phyloP scores from a whole-genome alignment of 2,329 filamentous ascomycete genomes.

The Nemania abortiva region DNA sequence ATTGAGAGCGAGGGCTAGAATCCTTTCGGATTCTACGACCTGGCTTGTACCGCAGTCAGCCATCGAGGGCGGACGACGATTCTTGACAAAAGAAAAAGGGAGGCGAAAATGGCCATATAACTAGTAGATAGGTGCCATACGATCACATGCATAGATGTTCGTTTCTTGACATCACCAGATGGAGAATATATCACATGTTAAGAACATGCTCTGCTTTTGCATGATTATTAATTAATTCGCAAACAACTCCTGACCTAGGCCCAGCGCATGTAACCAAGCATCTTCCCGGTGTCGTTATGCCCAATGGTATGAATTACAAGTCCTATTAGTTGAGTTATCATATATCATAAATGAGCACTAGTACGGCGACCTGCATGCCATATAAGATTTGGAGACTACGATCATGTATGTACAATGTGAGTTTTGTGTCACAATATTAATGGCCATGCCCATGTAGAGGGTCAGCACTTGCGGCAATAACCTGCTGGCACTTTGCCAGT shows the following conservation, averaged over 20 bases:
- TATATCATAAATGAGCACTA: constrained; percentile 11
- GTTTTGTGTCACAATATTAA: constrained; percentile 30
- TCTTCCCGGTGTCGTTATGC: not conserved
- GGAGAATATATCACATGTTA: not conserved
- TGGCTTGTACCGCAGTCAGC: not conserved
- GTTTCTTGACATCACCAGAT: not conserved
- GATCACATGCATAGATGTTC: constrained; percentile 1
- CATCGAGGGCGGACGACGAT: not conserved
- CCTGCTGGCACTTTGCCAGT: constrained; percentile 78
- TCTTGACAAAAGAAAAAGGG: constrained; percentile 6
- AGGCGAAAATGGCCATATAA: not conserved
- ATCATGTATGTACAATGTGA: constrained; percentile 21
- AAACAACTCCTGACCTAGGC: not conserved
- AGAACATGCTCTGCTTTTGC: not conserved
- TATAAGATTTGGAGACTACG: constrained; percentile 9
- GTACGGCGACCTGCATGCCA: constrained; percentile 12
- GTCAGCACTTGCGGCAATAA: constrained; percentile 51
- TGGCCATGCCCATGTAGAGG: constrained; percentile 49
- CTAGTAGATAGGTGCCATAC: not conserved
- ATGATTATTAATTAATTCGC: not conserved
- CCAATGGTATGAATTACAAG: not conserved
- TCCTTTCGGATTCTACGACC: not conserved
- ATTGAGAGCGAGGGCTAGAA: not conserved
- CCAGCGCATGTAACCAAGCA: not conserved
- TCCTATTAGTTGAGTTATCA: constrained; percentile 12